Evolutionary conservation across 2,329 filamentous ascomycete genomes (phyloP), one percentile per base, ranked within the genome.

Genomic region (Pestalotiopsis sp.): DNA sequence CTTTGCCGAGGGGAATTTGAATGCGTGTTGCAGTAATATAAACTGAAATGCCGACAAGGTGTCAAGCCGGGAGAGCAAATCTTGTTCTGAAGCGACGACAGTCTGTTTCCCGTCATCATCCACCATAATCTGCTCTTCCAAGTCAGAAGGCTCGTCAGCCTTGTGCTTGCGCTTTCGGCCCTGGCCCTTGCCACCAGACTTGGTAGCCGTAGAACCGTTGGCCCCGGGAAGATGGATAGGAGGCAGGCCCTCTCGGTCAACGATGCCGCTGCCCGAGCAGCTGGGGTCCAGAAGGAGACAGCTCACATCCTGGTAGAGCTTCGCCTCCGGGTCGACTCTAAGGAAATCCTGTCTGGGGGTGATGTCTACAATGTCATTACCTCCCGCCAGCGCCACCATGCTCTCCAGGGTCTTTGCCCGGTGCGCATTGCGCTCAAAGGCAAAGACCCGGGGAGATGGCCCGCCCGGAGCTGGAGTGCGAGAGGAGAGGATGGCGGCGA

Each of bases 181-280:
- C 67, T 75, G 73, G 36, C 64, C 69, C 59, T 71, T 73, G 20
- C 73, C 71, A 64, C n/a, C 59, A n/a, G 82, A 77, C 72, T 86
- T 84, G 69, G 83, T 84, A 3, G 76, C 70, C 60, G 74, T 74
- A 14, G 73, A 25, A 31, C 74, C 73, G 2, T 78, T 74, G 17
- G 75, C 71, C 45, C 81, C 77, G 2, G 85, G 85, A 36, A 97
- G 83, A 70, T 91, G 85, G 55, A 96, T 79, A 71, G 87, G 81
- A 4, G 93, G 90, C 78, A 91, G 88, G 60, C 94, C 93, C 74
- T 98, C 94, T 23, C 96, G 88, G 2, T 95, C 93, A 27, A 98
- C 90, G 67, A 99, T 99, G 1, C 96, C 96, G 77, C 94, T 98
- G 0, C 96, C 96, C 1, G 95, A 98, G 78, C 96, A 99, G 77